Evolutionary conservation across 2,329 filamentous ascomycete species (phyloP), one percentile per base, ranked within the genome.

Genomic region (Beauveria sp.): DNA sequence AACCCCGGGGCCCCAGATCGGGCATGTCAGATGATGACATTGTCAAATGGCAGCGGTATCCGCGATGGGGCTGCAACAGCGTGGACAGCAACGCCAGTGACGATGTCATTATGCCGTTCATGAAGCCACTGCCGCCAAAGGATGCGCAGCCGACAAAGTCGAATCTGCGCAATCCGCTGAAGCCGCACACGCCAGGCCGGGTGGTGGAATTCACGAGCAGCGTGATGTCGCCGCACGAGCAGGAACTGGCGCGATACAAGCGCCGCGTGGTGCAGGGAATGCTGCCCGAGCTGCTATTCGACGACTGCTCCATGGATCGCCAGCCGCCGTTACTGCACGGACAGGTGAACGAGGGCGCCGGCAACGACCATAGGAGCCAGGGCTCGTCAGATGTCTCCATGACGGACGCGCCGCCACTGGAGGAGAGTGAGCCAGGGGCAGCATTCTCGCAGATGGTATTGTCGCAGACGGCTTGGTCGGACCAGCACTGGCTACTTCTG

Each of bases 161-260:
- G 1, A 81, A 77, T 65, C 71, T 86, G 26, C 78, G 83, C 20
- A 84, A 83, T 4, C 81, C 82, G 0, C 68, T 83, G 20, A 86
- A 86, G 66, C 78, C 81, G 3, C 83, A 78, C 63, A 85, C 81
- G 2, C 81, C 81, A 0, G 83, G 83, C 5, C 78, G 81, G 0
- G 80, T 85, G 0, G 83, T 86, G 16, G 81, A 83, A 62, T 86
- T 85, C 65, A 80, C 79, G 0, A 80, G 77, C 69, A 81, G 75
- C 68, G 78, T 78, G 1, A 69, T 80, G 7, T 80, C 79, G 3
- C 79, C 80, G 1, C 66, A 75, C 1, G 74, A 77, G 10, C 77
- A 80, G 64, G 75, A 73, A 3, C 66, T 65, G 54, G 67, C 65
- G 28, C 71, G 73, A n/a, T 69, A 70, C 16, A 68, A 72, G 58